Conservation (phyloP, 345 rosid species). For the Moricandia moricandioides region DNA sequence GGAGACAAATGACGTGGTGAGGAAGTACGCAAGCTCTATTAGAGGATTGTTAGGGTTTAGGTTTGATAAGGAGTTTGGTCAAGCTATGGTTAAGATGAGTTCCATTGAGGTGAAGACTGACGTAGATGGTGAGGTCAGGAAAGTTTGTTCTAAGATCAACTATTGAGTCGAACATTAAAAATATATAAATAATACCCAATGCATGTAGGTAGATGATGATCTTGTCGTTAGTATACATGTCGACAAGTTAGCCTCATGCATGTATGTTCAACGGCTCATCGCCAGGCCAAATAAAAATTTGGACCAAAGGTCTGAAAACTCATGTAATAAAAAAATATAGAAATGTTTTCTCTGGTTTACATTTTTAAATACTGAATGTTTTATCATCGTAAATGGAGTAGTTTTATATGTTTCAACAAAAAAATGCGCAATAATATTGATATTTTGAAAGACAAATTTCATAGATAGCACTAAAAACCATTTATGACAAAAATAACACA, state of each 20-base stretch:
- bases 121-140: slow-evolving; percentile 58
- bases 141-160: slow-evolving; percentile 62
- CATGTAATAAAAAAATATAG: neutral
- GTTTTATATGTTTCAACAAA: neutral
- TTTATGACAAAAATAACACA: neutral
- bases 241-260: neutral
- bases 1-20: slow-evolving; percentile 44
- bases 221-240: neutral
- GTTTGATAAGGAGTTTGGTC: slow-evolving; percentile 55
- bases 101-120: slow-evolving; percentile 67
- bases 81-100: slow-evolving; percentile 81
- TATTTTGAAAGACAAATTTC: neutral
- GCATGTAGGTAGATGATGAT: neutral
- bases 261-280: neutral
- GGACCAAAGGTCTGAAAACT: neutral
- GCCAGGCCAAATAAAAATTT: neutral
- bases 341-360: neutral
- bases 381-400: neutral
- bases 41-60: slow-evolving; percentile 60
- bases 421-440: neutral
- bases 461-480: neutral
- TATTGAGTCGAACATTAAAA: slow-evolving; percentile 8
- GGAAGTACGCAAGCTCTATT: slow-evolving; percentile 51
- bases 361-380: neutral
- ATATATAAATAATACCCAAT: neutral